Percentiles rank a stretch among this genome's conserved stretches.
phyloP scores from a whole-genome alignment of 495 filamentous ascomycete genomes.

The Aspergillus campestris region DNA sequence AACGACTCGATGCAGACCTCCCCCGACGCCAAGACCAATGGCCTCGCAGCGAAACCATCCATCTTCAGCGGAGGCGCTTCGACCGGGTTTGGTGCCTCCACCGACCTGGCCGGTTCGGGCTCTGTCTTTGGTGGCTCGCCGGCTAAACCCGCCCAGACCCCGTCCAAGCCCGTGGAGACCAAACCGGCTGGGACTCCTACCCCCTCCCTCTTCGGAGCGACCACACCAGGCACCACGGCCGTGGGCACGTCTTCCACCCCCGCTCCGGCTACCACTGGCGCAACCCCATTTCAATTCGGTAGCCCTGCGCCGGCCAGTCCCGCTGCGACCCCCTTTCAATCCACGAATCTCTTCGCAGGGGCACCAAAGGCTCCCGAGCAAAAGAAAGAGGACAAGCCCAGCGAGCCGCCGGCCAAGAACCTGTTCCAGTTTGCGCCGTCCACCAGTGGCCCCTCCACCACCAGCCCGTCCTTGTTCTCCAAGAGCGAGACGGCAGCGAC shows the following conservation, averaged over 20 bases:
- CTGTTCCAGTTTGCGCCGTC: conserved; percentile 9
- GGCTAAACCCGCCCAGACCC: conserved; percentile 9
- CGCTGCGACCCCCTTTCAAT: conserved; percentile 17
- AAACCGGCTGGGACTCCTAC: conserved; percentile 9
- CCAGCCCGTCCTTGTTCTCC: conserved; percentile 12
- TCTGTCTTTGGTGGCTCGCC: conserved; percentile 12
- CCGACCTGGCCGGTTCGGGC: conserved; percentile 7
- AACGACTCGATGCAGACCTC: conserved; percentile 39
- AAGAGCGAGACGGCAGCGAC: conserved; percentile 7
- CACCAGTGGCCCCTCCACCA: conserved; percentile 1
- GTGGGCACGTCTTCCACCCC: conserved; percentile 4
- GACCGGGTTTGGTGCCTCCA: conserved; percentile 9
- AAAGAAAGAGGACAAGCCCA: conserved; percentile 11
- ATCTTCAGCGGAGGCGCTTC: conserved; percentile 12
- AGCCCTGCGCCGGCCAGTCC: conserved; percentile 8
- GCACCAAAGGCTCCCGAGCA: conserved; percentile 6
- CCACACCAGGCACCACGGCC: conserved; percentile 11
- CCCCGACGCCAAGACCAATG: conserved; percentile 28
- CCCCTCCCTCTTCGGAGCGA: conserved; percentile 17
- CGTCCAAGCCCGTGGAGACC: conserved; percentile 15
- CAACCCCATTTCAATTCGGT: conserved; percentile 15
- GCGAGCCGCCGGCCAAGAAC: conserved; percentile 2
- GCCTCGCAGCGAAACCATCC: conserved; percentile 9
- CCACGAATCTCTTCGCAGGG: conserved; percentile 12
- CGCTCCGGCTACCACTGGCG: conserved; percentile 5